Conservation (phyloP, 257 asterid species). For the Lithospermum erythrorhizon region DNA sequence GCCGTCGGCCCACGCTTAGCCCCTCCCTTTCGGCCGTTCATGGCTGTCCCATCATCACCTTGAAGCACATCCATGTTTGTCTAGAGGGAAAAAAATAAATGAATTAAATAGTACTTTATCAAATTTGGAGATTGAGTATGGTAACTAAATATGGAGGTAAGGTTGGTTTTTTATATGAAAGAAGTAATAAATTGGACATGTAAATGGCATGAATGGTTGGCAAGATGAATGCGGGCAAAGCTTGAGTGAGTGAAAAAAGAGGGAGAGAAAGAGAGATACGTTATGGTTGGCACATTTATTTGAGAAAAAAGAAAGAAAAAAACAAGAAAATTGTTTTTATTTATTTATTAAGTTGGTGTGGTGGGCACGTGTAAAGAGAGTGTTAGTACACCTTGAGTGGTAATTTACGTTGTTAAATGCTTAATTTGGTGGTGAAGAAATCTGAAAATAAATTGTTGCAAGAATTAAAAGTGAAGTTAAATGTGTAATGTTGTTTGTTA, state of each 20-base stretch:
- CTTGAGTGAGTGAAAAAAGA: slow-evolving; percentile 16
- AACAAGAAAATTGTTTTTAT: slow-evolving; percentile 12
- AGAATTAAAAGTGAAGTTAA: neutral
- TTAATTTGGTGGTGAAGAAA: neutral
- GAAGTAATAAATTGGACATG: slow-evolving; percentile 33
- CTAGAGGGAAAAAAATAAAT: slow-evolving; percentile 16
- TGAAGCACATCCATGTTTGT: neutral
- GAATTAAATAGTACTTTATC: too few relatives aligned
- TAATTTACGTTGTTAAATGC: neutral
- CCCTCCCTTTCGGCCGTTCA: slow-evolving; percentile 23
- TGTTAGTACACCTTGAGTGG: slow-evolving; percentile 17
- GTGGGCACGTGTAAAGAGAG: slow-evolving; percentile 77
- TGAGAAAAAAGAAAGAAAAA: neutral
- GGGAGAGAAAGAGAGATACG: slow-evolving; percentile 13
- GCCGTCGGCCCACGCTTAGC: slow-evolving; percentile 22
- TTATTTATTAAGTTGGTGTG: slow-evolving; percentile 26
- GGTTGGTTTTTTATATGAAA: slow-evolving; percentile 31
- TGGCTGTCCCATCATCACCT: slow-evolving; percentile 18
- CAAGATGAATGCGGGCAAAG: slow-evolving; percentile 28
- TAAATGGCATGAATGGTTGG: slow-evolving; percentile 70
- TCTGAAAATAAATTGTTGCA: neutral
- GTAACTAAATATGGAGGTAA: slow-evolving; percentile 11
- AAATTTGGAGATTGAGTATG: neutral
- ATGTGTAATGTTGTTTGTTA: neutral
- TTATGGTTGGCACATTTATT: slow-evolving; percentile 15